A percentile compares a stretch with the other conserved stretches of the same genome.
Conservation (phyloP, 106 monocot species). For the Acanthochlamys bracteata region DNA sequence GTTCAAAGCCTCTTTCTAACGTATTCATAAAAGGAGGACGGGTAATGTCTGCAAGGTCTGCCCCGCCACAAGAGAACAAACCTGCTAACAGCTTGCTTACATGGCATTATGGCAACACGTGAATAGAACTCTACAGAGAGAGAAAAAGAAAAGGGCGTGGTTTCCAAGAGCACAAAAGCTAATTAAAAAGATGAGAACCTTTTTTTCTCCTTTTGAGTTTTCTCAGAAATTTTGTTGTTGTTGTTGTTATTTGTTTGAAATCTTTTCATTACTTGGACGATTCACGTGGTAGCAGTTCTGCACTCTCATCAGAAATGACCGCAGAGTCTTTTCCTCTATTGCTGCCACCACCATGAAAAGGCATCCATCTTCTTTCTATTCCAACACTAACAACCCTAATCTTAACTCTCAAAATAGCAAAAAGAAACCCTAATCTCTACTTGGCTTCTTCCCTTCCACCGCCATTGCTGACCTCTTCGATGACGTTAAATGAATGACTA, state of each 20-base stretch:
- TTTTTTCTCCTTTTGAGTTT: not conserved
- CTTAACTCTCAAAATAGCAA: constrained; percentile 23
- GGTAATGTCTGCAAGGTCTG: constrained; percentile 1
- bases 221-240: not conserved
- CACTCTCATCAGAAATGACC: not conserved
- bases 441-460: not conserved
- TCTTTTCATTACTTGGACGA: not conserved
- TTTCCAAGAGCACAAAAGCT: constrained; percentile 8
- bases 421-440: not conserved
- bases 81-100: constrained; percentile 29
- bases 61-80: constrained; percentile 45
- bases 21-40: not conserved
- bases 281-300: constrained; percentile 63
- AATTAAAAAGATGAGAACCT: constrained; percentile 17
- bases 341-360: not conserved
- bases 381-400: constrained; percentile 36
- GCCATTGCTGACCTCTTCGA: not conserved
- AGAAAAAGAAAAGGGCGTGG: constrained; percentile 8
- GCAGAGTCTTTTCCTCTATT: constrained; percentile 1
- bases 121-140: not conserved
- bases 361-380: constrained; percentile 4
- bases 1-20: not conserved
- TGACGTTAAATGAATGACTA: not conserved
- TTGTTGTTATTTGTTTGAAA: no score
- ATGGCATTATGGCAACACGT: constrained; percentile 71